These are phyloP conservation scores for Solanum etuberosum DNA, from an alignment of 257 asterid species.

Conservation along the genomic window DNA sequence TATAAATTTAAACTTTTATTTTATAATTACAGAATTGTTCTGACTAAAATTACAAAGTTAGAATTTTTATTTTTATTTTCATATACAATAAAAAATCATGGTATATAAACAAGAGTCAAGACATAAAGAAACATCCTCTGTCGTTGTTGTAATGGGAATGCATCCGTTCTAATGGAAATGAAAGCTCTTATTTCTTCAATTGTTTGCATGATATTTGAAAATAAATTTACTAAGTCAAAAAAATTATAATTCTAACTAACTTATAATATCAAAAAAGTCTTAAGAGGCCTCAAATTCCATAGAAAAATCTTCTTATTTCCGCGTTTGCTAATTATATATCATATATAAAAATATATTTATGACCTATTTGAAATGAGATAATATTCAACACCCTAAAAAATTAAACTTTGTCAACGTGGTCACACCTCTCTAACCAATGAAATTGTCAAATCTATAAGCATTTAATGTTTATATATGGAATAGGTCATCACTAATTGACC, in stretches of 20 bases:
- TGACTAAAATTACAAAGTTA: too few species aligned
- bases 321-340: background rate
- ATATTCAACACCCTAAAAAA: background rate
- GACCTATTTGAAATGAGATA: background rate
- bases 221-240: background rate
- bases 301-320: background rate
- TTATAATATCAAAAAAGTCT: background rate
- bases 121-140: background rate
- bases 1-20: too few species aligned
- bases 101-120: too few species aligned
- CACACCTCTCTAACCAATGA: background rate
- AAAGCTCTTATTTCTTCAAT: background rate
- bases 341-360: background rate
- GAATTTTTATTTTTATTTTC: too few species aligned
- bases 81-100: too few species aligned
- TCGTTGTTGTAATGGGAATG: too few species aligned
- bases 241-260: background rate
- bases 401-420: background rate
- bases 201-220: background rate
- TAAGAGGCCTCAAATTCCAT: background rate
- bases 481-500: background rate
- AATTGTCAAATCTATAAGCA: background rate
- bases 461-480: background rate
- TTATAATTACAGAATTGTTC: too few species aligned
- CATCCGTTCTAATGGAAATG: too few species aligned